These are phyloP conservation scores for Elsinoe perseae DNA, from an alignment of 2,329 filamentous ascomycete genomes.

Conservation along the genomic window DNA sequence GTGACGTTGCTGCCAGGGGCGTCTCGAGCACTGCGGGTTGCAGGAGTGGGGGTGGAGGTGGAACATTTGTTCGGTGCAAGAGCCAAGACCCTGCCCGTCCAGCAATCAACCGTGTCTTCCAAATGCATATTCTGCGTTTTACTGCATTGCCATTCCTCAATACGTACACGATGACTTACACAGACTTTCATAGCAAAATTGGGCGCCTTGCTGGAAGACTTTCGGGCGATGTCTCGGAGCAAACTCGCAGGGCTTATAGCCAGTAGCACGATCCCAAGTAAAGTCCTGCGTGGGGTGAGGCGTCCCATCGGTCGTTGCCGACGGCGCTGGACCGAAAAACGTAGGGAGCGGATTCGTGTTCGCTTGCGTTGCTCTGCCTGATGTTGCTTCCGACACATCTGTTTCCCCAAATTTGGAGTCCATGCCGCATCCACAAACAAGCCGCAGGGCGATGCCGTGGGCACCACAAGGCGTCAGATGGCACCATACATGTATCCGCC, in stretches of 20 bases:
- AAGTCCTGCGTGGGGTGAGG: background rate
- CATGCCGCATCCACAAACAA: background rate
- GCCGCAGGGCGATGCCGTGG: slow-evolving; percentile 1
- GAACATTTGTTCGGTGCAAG: no score
- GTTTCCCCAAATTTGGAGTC: slow-evolving; percentile 6
- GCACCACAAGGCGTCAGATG: slow-evolving; percentile 12
- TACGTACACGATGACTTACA: no score
- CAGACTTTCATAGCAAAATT: background rate
- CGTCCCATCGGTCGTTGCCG: background rate
- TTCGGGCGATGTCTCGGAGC: background rate
- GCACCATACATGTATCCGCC: slow-evolving; percentile 8
- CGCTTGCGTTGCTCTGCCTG: background rate
- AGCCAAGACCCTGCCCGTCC: no score
- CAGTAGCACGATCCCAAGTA: background rate
- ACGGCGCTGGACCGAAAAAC: background rate
- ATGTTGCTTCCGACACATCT: background rate
- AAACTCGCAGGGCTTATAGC: background rate
- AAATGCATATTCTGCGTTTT: no score
- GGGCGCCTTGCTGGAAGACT: background rate
- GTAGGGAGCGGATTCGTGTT: no score
- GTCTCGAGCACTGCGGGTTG: no score
- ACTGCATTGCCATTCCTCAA: no score
- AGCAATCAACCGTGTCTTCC: no score
- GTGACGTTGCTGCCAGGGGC: background rate
- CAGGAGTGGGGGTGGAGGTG: no score